Conservation (phyloP, 1,284 basidiomycete species). For the Pterulicium gracile region DNA sequence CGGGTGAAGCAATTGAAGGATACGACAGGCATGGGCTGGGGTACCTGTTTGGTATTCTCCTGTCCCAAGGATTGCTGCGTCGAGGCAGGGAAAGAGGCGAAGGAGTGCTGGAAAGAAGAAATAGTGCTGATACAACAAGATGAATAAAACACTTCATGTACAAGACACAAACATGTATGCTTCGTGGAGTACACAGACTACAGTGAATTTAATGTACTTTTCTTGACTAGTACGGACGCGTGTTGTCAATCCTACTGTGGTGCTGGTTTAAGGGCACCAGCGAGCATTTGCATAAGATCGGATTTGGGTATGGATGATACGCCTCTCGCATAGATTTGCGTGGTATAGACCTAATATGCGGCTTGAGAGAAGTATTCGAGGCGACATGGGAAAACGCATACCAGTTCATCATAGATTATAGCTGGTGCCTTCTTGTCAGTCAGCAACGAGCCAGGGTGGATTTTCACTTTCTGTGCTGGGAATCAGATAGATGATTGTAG, state of each 20-base stretch:
- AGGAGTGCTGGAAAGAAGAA: slow-evolving; percentile 64
- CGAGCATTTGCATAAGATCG: slow-evolving; percentile 43
- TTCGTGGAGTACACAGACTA: too few relatives aligned
- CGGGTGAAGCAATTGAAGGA: slow-evolving; percentile 33
- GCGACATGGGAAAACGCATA: slow-evolving; percentile 26
- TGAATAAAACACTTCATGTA: too few relatives aligned
- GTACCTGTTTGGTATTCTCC: slow-evolving; percentile 72
- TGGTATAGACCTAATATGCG: slow-evolving; percentile 64
- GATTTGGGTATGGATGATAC: slow-evolving; percentile 68
- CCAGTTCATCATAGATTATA: slow-evolving; percentile 87
- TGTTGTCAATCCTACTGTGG: too few relatives aligned
- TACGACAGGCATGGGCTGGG: slow-evolving; percentile 68
- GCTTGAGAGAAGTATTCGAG: slow-evolving; percentile 2
- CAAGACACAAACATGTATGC: too few relatives aligned
- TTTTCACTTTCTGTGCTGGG: slow-evolving; percentile 58
- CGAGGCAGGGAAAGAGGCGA: slow-evolving; percentile 27
- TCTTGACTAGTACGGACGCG: too few relatives aligned
- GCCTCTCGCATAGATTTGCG: slow-evolving; percentile 77
- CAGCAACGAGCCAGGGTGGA: slow-evolving; percentile 79
- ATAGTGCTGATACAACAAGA: slow-evolving; percentile 69
- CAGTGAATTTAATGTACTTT: too few relatives aligned
- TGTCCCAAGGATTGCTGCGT: slow-evolving; percentile 64
- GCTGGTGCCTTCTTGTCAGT: slow-evolving; percentile 72
- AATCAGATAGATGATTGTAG: slow-evolving; percentile 2
- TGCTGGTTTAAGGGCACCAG: not conserved